Conservation (phyloP, 495 filamentous ascomycete genomes). For the Sordaria brevicollis region DNA sequence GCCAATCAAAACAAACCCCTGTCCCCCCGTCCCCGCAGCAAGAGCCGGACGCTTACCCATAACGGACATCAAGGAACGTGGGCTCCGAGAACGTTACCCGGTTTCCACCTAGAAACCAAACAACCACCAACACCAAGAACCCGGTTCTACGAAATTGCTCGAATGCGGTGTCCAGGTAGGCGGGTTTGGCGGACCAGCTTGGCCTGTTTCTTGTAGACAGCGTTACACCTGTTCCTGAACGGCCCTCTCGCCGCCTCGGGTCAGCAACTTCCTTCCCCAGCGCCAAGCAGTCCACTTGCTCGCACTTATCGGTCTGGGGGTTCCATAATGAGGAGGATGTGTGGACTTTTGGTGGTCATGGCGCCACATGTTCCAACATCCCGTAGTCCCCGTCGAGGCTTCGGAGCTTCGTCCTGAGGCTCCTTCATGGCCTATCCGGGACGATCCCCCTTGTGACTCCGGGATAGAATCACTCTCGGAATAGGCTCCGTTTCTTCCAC, state of each 20-base stretch:
- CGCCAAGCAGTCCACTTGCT: not conserved
- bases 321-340: not conserved
- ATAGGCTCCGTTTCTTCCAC: not conserved
- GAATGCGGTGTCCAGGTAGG: slow-evolving; percentile 15
- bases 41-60: slow-evolving; percentile 20
- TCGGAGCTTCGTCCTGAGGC: not conserved
- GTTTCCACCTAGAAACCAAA: slow-evolving; percentile 7
- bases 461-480: not conserved
- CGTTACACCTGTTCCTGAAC: slow-evolving; percentile 1
- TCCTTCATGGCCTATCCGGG: slow-evolving; percentile 7
- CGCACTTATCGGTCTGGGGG: not conserved
- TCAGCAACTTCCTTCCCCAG: not conserved
- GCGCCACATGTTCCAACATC: not conserved
- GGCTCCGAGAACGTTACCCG: slow-evolving; percentile 20
- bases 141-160: slow-evolving; percentile 13
- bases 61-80: slow-evolving; percentile 21
- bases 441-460: slow-evolving; percentile 7
- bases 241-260: not conserved
- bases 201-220: slow-evolving; percentile 11
- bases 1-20: slow-evolving; percentile 6
- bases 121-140: not conserved
- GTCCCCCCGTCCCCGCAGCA: slow-evolving; percentile 11
- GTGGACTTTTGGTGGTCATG: not conserved
- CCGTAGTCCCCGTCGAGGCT: slow-evolving; percentile 1
- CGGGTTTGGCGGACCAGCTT: slow-evolving; percentile 8